These are phyloP conservation scores for Byssoonygena ceratinophila DNA, from an alignment of 2,329 filamentous ascomycete genomes.

Conservation along the genomic window DNA sequence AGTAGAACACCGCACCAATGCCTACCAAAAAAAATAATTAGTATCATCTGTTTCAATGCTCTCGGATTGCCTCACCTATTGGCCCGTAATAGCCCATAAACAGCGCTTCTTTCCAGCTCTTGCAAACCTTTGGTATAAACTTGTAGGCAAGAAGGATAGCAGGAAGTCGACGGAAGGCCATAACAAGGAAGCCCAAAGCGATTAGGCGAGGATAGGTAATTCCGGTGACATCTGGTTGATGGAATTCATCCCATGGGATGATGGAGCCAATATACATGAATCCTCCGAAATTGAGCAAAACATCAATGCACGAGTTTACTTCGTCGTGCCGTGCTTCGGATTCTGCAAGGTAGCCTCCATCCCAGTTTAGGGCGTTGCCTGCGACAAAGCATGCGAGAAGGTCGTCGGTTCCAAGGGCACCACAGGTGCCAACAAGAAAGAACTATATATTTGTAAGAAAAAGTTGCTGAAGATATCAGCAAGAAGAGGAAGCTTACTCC, in stretches of 20 bases:
- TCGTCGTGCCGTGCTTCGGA: conserved; percentile 49
- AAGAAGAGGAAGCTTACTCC: conserved; percentile 28
- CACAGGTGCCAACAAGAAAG: conserved; percentile 49
- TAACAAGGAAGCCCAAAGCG: conserved; percentile 43
- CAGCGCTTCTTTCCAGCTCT: conserved; percentile 48
- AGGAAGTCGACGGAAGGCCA: conserved; percentile 48
- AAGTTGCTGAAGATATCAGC: not conserved
- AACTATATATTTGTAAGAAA: conserved; percentile 31
- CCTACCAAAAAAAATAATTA: conserved; percentile 20
- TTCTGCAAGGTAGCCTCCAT: conserved; percentile 49
- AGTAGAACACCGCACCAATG: conserved; percentile 38
- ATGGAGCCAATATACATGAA: conserved; percentile 51
- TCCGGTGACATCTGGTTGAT: conserved; percentile 42
- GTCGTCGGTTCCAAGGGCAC: conserved; percentile 49
- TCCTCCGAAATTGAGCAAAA: conserved; percentile 50
- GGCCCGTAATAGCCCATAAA: conserved; percentile 50
- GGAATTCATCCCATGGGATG: conserved; percentile 48
- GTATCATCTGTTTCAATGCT: not conserved
- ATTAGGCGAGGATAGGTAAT: conserved; percentile 44
- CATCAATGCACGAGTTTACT: conserved; percentile 49
- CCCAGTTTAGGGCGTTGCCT: conserved; percentile 52
- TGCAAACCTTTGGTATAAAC: conserved; percentile 44
- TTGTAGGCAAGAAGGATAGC: conserved; percentile 46
- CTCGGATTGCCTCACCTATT: conserved; percentile 24
- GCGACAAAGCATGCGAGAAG: conserved; percentile 52